Conservation (phyloP, 495 filamentous ascomycete genomes). For the Penicillium coffeae region DNA sequence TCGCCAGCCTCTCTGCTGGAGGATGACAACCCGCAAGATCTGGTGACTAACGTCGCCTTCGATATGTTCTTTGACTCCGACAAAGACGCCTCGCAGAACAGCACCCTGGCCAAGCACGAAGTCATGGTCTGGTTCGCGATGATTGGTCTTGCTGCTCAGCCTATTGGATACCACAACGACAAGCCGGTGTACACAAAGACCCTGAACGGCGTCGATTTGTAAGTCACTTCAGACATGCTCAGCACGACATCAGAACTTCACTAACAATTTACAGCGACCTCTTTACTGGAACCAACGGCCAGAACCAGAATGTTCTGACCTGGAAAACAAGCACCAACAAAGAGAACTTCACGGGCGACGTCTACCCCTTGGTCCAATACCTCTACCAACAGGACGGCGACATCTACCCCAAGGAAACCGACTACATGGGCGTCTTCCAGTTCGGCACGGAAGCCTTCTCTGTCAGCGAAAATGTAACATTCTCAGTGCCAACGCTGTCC, state of each 20-base stretch:
- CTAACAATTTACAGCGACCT: slow-evolving; percentile 20
- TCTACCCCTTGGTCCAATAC: slow-evolving; percentile 31
- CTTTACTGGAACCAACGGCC: slow-evolving; percentile 22
- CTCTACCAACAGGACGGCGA: slow-evolving; percentile 18
- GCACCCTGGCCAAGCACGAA: slow-evolving; percentile 32
- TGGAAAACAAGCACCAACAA: slow-evolving; percentile 23
- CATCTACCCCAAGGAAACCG: slow-evolving; percentile 18
- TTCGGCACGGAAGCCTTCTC: slow-evolving; percentile 38
- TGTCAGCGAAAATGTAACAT: slow-evolving; percentile 27
- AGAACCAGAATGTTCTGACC: slow-evolving; percentile 29
- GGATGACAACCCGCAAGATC: slow-evolving; percentile 8
- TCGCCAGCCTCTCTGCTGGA: slow-evolving; percentile 6
- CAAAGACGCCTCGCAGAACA: slow-evolving; percentile 20
- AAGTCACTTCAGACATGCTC: slow-evolving; percentile 10
- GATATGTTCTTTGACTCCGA: slow-evolving; percentile 45
- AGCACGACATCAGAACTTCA: not conserved
- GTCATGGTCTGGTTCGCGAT: slow-evolving; percentile 45
- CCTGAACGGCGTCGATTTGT: slow-evolving; percentile 32
- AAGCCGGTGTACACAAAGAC: slow-evolving; percentile 8
- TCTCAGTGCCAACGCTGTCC: slow-evolving; percentile 26
- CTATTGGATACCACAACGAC: slow-evolving; percentile 18
- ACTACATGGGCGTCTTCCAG: slow-evolving; percentile 35
- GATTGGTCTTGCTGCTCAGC: slow-evolving; percentile 20
- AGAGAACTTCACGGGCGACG: slow-evolving; percentile 30
- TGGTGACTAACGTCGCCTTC: slow-evolving; percentile 35